These are phyloP conservation scores for Yamadazyma philogaea DNA, from an alignment of 805 yeast genomes.

Conservation along the genomic window DNA sequence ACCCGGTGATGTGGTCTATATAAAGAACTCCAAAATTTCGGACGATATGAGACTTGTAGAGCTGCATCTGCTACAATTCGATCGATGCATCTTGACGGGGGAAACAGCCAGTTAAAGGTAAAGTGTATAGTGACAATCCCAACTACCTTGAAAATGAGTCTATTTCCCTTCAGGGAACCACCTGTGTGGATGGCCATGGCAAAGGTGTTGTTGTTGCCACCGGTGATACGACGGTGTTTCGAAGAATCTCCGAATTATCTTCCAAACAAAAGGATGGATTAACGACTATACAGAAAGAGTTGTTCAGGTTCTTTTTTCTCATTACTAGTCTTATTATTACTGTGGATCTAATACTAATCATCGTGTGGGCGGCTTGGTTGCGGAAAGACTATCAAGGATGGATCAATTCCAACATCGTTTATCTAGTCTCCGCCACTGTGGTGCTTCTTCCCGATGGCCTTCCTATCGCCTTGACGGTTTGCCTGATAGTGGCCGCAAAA, in stretches of 20 bases:
- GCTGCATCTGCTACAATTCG: constrained; percentile 41
- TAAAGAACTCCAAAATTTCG: constrained; percentile 43
- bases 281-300: constrained; percentile 43
- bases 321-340: constrained; percentile 22
- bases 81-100: constrained; percentile 49
- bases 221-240: constrained; percentile 46
- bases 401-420: constrained; percentile 41
- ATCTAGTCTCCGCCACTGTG: constrained; percentile 44
- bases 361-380: constrained; percentile 47
- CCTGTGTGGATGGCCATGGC: constrained; percentile 43
- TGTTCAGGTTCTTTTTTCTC: constrained; percentile 32
- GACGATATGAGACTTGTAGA: constrained; percentile 46
- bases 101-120: constrained; percentile 41
- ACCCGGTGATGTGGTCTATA: constrained; percentile 45
- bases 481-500: constrained; percentile 45
- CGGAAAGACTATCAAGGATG: constrained; percentile 35
- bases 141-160: constrained; percentile 43
- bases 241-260: constrained; percentile 43
- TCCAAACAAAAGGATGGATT: constrained; percentile 36
- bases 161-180: constrained; percentile 48
- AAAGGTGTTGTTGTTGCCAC: constrained; percentile 42
- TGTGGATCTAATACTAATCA: constrained; percentile 27
- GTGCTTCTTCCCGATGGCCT: constrained; percentile 53
- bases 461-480: constrained; percentile 51
- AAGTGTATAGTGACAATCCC: constrained; percentile 22